Evolutionary conservation across 2,329 filamentous ascomycete species (phyloP).

Genomic region (Xylaria sp.): DNA sequence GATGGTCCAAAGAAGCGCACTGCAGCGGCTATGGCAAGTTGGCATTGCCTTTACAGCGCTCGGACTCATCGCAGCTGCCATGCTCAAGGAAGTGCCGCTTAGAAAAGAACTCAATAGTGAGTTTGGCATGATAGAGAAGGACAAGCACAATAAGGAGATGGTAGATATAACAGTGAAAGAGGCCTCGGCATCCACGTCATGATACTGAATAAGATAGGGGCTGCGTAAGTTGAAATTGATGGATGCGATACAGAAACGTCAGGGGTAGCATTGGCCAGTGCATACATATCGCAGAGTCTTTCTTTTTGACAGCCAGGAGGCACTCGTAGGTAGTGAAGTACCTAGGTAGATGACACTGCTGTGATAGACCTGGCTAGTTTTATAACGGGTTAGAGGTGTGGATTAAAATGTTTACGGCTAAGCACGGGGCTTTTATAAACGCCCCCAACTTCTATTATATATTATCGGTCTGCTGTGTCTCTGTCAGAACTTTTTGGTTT

Average conservation of each 20-base stretch:
- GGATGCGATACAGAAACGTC: neutral
- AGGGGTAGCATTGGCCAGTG: neutral
- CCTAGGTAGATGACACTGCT: no score
- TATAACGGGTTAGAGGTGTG: neutral
- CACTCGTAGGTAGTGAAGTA: no score
- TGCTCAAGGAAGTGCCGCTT: neutral
- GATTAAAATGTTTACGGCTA: neutral
- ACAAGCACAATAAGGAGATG: neutral
- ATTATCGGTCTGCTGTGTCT: no score
- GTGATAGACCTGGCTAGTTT: neutral
- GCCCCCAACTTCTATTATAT: no score
- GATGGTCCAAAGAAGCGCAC: neutral
- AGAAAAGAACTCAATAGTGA: neutral
- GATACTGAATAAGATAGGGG: neutral
- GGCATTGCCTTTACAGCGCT: neutral
- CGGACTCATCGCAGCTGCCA: neutral
- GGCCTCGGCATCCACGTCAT: neutral
- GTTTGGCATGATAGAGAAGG: conserved; percentile 1
- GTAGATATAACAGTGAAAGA: neutral
- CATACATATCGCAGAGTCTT: neutral
- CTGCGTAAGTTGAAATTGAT: neutral
- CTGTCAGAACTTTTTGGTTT: no score
- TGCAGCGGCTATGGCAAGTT: neutral
- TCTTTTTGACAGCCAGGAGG: no score
- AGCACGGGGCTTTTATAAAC: no score